Percentiles rank a stretch among this genome's conserved stretches.
These are phyloP conservation scores for Ambrosiella cleistominuta DNA, from an alignment of 2,329 filamentous ascomycete species.

Conservation along the genomic window DNA sequence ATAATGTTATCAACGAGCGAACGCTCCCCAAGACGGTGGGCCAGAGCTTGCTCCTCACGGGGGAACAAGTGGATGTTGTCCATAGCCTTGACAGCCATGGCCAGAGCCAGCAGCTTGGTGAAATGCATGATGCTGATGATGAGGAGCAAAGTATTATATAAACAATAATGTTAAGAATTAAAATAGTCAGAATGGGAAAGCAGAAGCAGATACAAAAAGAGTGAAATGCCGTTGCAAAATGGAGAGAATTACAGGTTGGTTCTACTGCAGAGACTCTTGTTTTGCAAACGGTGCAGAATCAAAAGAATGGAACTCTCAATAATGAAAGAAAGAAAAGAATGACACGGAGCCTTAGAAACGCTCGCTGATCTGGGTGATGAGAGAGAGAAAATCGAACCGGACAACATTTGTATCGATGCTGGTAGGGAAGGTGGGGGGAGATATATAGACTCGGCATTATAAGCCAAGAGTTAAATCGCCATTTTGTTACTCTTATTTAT, in stretches of 20 bases:
- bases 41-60: slow-evolving; percentile 5
- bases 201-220: background rate
- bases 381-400: background rate
- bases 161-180: background rate
- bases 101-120: slow-evolving; percentile 1
- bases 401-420: background rate
- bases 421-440: too few species aligned
- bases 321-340: background rate
- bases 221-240: background rate
- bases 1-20: slow-evolving; percentile 14
- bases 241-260: background rate
- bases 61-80: background rate
- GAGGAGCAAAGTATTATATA: background rate
- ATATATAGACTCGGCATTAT: too few species aligned
- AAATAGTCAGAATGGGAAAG: background rate
- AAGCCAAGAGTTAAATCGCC: background rate
- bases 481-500: background rate
- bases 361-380: background rate
- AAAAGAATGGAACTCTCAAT: background rate
- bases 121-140: slow-evolving; percentile 4
- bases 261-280: background rate
- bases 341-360: background rate
- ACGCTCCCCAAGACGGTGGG: slow-evolving; percentile 1
- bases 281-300: background rate
- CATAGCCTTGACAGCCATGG: background rate